Conservation (phyloP, 2,329 filamentous ascomycete species). For the Penicillium sp. region DNA sequence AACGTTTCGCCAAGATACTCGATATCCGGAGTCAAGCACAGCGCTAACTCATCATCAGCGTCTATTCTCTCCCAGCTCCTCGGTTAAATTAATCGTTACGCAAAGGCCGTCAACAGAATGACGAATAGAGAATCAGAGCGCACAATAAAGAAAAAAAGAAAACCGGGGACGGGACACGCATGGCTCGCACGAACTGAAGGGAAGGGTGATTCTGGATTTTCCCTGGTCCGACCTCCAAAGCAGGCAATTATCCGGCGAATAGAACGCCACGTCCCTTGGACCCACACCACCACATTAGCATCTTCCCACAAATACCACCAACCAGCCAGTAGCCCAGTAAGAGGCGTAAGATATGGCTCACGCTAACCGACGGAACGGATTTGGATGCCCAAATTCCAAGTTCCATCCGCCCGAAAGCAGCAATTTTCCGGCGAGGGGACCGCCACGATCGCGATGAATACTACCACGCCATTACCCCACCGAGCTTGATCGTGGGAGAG, state of each 20-base stretch:
- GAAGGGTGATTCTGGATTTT: constrained; percentile 7
- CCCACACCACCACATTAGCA: constrained; percentile 6
- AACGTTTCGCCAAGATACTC: constrained; percentile 2
- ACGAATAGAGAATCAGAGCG: constrained; percentile 4
- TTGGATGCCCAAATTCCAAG: background rate
- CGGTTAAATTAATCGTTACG: constrained; percentile 15
- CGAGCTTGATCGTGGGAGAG: background rate
- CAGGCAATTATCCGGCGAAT: constrained; percentile 24
- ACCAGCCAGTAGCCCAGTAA: background rate
- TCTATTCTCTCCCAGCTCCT: constrained; percentile 17
- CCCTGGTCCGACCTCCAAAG: constrained; percentile 5
- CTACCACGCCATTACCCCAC: background rate
- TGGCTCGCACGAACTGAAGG: constrained; percentile 11
- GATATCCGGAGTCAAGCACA: constrained; percentile 13
- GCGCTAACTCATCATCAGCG: constrained; percentile 16
- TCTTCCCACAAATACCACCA: too few species aligned
- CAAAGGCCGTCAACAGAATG: background rate
- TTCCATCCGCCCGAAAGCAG: background rate
- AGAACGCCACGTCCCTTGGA: constrained; percentile 17
- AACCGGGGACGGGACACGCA: background rate
- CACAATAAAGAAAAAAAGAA: too few species aligned
- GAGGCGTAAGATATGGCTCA: background rate
- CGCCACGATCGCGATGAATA: background rate
- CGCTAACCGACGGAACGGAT: background rate
- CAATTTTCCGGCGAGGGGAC: background rate